Evolutionary conservation across 2,329 filamentous ascomycete species (phyloP).

Genomic region (Aschersonia sp.): DNA sequence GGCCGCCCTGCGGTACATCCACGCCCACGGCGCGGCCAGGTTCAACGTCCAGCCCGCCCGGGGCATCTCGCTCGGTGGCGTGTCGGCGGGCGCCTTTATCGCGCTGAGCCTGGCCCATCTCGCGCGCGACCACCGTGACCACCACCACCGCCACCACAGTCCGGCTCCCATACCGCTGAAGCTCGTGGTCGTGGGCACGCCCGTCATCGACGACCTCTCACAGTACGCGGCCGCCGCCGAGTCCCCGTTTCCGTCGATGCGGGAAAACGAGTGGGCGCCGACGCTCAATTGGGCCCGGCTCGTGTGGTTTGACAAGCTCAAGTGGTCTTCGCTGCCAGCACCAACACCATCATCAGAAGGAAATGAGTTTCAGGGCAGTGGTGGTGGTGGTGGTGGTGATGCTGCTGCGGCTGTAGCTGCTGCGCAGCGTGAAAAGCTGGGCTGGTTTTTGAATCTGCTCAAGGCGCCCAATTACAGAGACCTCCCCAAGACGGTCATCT

Average conservation of each 20-base stretch:
- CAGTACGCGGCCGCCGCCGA: constrained; percentile 18
- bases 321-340: constrained; percentile 12
- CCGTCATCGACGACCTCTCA: constrained; percentile 24
- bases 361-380: no score
- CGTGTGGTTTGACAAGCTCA: constrained; percentile 23
- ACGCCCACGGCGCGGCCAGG: constrained; percentile 14
- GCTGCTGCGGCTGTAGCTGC: not conserved
- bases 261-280: constrained; percentile 24
- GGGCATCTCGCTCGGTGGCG: constrained; percentile 27
- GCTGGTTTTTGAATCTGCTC: constrained; percentile 18
- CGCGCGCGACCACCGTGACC: constrained; percentile 16
- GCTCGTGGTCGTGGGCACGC: constrained; percentile 24
- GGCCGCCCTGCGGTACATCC: constrained; percentile 25
- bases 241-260: constrained; percentile 25
- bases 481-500: constrained; percentile 24
- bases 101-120: constrained; percentile 23
- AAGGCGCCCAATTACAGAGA: constrained; percentile 17
- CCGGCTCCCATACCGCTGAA: constrained; percentile 17
- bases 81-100: constrained; percentile 28
- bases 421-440: constrained; percentile 7
- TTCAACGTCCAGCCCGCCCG: constrained; percentile 22
- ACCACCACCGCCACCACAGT: not conserved
- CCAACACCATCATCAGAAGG: not conserved
- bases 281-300: constrained; percentile 28
- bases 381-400: no score